phyloP scores from a whole-genome alignment of 306 rosid species.

The Gleditsia sinensis region DNA sequence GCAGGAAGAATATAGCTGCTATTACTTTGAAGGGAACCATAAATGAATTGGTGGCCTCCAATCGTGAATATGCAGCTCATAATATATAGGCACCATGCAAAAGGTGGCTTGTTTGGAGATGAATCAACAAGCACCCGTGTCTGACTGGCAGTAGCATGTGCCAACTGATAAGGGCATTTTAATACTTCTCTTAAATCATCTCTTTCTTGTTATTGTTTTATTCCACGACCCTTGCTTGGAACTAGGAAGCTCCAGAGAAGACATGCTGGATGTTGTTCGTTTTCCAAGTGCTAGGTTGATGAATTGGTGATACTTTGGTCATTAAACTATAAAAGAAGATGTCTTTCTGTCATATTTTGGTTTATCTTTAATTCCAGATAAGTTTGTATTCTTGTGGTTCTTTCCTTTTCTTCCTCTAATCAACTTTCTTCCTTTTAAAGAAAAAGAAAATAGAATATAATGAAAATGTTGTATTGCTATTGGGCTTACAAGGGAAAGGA shows the following conservation, averaged over 20 bases:
- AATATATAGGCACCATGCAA: too few relatives aligned
- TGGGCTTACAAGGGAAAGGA: not conserved
- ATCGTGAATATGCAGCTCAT: too few relatives aligned
- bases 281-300: not conserved
- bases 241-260: not conserved
- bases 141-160: too few relatives aligned
- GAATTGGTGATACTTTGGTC: not conserved
- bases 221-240: not conserved
- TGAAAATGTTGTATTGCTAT: too few relatives aligned
- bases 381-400: not conserved
- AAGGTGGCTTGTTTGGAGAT: too few relatives aligned
- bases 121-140: too few relatives aligned
- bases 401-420: not conserved
- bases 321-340: not conserved
- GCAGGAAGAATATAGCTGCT: too few relatives aligned
- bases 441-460: too few relatives aligned
- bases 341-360: not conserved
- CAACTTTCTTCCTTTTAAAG: not conserved
- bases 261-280: not conserved
- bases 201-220: not conserved
- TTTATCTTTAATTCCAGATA: not conserved
- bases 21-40: too few relatives aligned
- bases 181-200: not conserved
- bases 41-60: too few relatives aligned
- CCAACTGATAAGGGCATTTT: not conserved